Evolutionary conservation across 176 grass and related monocot species (phyloP).

Genomic region (Cenchrus purpureus): DNA sequence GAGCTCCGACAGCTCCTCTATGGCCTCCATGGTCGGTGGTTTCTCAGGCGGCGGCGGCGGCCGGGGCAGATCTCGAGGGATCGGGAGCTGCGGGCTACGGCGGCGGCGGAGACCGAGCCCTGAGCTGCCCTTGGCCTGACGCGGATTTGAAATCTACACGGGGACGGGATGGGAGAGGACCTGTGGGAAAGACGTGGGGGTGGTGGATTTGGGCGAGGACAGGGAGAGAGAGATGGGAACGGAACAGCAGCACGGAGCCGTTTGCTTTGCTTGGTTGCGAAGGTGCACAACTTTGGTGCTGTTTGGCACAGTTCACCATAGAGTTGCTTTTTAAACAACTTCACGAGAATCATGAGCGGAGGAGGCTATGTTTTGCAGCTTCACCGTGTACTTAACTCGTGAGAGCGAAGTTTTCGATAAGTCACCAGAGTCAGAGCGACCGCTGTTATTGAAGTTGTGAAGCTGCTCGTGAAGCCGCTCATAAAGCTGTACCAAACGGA

Average conservation of each 20-base stretch:
- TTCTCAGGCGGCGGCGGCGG: neutral
- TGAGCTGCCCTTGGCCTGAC: conserved; percentile 21
- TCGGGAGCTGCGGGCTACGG: neutral
- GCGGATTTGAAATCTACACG: conserved; percentile 55
- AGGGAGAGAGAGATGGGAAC: conserved; percentile 17
- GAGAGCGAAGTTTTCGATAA: no score
- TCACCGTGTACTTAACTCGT: no score
- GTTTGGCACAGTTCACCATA: neutral
- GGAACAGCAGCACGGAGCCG: neutral
- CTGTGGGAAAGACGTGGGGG: conserved; percentile 22
- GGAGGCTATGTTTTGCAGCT: no score
- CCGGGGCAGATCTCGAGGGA: conserved; percentile 38
- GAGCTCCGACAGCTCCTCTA: conserved; percentile 84
- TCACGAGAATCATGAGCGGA: no score
- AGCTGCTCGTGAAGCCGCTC: no score
- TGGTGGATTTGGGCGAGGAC: conserved; percentile 6
- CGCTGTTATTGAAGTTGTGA: no score
- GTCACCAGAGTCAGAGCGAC: no score
- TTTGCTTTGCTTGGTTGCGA: conserved; percentile 36
- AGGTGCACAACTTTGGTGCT: conserved; percentile 12
- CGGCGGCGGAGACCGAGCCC: conserved; percentile 34
- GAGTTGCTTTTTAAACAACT: no score
- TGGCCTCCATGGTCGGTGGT: conserved; percentile 70
- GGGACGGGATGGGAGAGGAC: conserved; percentile 7
- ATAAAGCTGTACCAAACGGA: no score